phyloP scores from a whole-genome alignment of 106 monocot genomes.

The Agapanthus africanus region DNA sequence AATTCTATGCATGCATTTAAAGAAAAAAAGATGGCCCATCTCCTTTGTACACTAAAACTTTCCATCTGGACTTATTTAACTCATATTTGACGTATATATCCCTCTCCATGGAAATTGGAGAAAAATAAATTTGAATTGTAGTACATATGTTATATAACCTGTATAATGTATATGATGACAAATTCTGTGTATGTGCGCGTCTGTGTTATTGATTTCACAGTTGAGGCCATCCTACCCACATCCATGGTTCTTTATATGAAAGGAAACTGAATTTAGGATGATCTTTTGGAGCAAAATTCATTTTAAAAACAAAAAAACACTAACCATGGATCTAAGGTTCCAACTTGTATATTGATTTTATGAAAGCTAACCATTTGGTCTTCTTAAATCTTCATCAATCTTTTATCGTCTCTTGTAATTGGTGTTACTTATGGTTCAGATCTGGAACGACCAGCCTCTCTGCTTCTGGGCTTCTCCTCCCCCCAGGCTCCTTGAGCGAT shows the following conservation, averaged over 20 bases:
- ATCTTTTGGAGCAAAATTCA: neutral
- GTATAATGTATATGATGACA: no score
- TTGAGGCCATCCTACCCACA: neutral
- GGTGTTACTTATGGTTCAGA: constrained; percentile 26
- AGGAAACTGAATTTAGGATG: neutral
- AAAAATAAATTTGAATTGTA: no score
- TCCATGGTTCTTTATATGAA: neutral
- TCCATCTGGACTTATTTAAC: neutral
- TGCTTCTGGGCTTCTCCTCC: constrained; percentile 69
- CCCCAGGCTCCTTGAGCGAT: constrained; percentile 28
- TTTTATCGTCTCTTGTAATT: neutral
- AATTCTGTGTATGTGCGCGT: neutral
- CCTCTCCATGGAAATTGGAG: no score
- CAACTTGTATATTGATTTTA: neutral
- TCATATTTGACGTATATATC: neutral
- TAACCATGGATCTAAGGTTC: neutral
- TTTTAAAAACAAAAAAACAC: neutral
- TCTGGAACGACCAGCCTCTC: constrained; percentile 72
- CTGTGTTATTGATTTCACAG: neutral
- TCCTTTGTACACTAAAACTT: no score
- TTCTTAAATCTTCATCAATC: neutral
- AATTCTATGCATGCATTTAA: neutral
- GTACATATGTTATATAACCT: no score
- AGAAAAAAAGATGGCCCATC: no score
- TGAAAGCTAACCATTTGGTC: neutral